These are phyloP conservation scores for Spathaspora arborariae DNA, from an alignment of 805 yeast species.

Conservation along the genomic window DNA sequence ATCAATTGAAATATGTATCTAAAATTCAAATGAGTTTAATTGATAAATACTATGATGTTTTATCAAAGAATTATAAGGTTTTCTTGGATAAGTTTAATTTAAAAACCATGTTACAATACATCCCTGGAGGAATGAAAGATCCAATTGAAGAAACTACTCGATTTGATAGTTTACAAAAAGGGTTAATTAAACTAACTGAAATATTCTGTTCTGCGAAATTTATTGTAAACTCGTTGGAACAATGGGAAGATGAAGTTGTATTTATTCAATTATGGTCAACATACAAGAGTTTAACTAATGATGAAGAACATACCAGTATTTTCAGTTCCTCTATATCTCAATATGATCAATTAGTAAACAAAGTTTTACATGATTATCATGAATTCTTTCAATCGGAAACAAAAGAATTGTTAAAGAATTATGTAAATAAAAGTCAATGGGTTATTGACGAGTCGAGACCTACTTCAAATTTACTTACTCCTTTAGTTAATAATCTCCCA, in stretches of 20 bases:
- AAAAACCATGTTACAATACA: conserved; percentile 28
- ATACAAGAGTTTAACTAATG: conserved; percentile 10
- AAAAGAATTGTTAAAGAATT: conserved; percentile 27
- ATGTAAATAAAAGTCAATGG: conserved; percentile 37
- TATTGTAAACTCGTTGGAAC: conserved; percentile 24
- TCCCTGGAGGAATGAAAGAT: conserved; percentile 34
- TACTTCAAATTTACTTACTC: conserved; percentile 15
- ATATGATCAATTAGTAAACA: conserved; percentile 19
- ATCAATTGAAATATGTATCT: conserved; percentile 52
- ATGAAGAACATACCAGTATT: conserved; percentile 19
- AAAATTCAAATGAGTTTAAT: conserved; percentile 56
- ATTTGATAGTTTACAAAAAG: conserved; percentile 16
- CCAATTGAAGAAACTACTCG: conserved; percentile 20
- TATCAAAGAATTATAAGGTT: conserved; percentile 39
- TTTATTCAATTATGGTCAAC: conserved; percentile 39
- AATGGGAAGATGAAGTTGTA: conserved; percentile 37
- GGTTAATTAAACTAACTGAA: conserved; percentile 26
- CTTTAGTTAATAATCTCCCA: conserved; percentile 23
- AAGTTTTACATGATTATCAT: conserved; percentile 19
- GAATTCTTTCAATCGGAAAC: conserved; percentile 32
- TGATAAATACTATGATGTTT: conserved; percentile 45
- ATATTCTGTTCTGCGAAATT: conserved; percentile 34
- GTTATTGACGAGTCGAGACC: conserved; percentile 3
- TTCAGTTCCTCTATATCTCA: conserved; percentile 24
- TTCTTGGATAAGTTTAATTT: conserved; percentile 36